Evolutionary conservation across 306 rosid species (phyloP).

Genomic region (Morella rubra): DNA sequence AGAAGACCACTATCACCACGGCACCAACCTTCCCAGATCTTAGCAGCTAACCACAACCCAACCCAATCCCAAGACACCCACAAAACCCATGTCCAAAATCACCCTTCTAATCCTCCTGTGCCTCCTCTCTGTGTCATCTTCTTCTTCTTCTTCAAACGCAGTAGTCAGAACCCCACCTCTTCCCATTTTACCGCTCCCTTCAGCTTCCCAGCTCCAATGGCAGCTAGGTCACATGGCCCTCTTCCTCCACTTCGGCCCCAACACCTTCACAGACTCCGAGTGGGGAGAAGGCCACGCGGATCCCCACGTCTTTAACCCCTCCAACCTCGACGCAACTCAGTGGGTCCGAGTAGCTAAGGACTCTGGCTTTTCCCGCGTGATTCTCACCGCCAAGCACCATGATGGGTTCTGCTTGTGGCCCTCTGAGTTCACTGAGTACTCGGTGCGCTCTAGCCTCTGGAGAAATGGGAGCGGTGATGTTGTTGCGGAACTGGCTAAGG

Average conservation of each 20-base stretch:
- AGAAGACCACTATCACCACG: not conserved
- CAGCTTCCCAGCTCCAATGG: constrained; percentile 79
- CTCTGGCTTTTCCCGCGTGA: constrained; percentile 55
- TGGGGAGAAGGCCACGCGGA: constrained; percentile 74
- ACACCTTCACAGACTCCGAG: constrained; percentile 79
- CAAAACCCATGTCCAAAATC: constrained; percentile 27
- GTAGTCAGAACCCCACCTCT: constrained; percentile 59
- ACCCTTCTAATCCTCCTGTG: constrained; percentile 26
- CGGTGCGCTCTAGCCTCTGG: constrained; percentile 68
- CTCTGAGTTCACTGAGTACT: constrained; percentile 69
- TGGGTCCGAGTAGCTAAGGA: constrained; percentile 79
- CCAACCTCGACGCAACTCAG: constrained; percentile 61
- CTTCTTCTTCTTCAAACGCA: constrained; percentile 21
- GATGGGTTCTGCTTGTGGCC: constrained; percentile 97
- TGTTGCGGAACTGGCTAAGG: constrained; percentile 62
- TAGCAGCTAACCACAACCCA: not conserved
- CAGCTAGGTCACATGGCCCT: constrained; percentile 65
- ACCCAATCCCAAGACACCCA: constrained; percentile 19
- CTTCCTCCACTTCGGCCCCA: constrained; percentile 89
- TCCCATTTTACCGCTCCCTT: constrained; percentile 83
- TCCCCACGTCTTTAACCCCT: constrained; percentile 69
- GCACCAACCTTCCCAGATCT: no score
- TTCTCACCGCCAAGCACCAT: constrained; percentile 84
- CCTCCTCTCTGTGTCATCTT: constrained; percentile 11
- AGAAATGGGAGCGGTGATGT: constrained; percentile 71